phyloP scores from a whole-genome alignment of 768 basidiomycete genomes.

The Xerocomus potaroensis region DNA sequence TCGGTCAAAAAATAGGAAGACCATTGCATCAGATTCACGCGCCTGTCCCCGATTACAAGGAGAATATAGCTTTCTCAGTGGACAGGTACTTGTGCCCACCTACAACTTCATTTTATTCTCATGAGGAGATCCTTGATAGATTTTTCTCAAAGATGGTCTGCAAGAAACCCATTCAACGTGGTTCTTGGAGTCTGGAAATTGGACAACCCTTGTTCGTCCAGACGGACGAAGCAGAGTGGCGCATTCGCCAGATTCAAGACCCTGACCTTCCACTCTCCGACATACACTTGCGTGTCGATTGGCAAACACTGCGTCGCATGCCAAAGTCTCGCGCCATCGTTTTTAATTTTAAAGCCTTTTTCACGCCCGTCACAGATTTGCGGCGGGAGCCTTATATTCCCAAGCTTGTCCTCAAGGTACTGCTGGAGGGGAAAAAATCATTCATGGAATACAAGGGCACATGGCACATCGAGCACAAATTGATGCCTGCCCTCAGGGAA shows the following conservation, averaged over 20 bases:
- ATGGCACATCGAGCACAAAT: constrained; percentile 38
- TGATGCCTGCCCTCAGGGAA: constrained; percentile 41
- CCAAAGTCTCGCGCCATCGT: constrained; percentile 45
- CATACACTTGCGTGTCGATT: constrained; percentile 47
- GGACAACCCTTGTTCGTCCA: constrained; percentile 47
- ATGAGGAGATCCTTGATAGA: constrained; percentile 18
- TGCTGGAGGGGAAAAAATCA: constrained; percentile 36
- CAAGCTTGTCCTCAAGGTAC: constrained; percentile 40
- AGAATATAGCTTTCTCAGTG: constrained; percentile 46
- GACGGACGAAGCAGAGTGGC: constrained; percentile 35
- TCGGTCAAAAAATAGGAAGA: constrained; percentile 44
- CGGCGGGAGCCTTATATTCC: constrained; percentile 46
- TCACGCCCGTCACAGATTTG: constrained; percentile 45
- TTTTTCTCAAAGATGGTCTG: constrained; percentile 46
- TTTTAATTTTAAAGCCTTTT: constrained; percentile 53
- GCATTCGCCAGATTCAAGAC: constrained; percentile 29
- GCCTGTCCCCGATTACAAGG: constrained; percentile 47
- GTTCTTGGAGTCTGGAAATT: constrained; percentile 49
- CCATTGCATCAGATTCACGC: constrained; percentile 43
- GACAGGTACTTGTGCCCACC: constrained; percentile 35
- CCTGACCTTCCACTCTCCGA: constrained; percentile 37
- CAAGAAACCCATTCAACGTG: constrained; percentile 49
- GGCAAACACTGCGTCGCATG: constrained; percentile 50
- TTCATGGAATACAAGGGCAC: constrained; percentile 45
- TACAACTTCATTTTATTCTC: constrained; percentile 1